Evolutionary conservation across 108 stramenopile species (phyloP).

Genomic region (Pseudonitzschia multiseries): DNA sequence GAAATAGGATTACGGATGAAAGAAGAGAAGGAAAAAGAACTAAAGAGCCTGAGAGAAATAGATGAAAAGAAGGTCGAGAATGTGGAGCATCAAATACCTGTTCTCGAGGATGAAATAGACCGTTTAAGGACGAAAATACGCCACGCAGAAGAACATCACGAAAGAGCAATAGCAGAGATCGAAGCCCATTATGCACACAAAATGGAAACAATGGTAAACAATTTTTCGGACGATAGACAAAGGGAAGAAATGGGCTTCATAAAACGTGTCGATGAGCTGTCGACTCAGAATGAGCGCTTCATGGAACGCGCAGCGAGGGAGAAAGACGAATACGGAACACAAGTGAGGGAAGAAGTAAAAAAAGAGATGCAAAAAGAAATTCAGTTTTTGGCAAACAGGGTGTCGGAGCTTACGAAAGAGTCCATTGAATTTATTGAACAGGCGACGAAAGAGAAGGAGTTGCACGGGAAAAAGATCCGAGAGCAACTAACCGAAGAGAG

Average conservation of each 20-base stretch:
- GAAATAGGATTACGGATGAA: slow-evolving; percentile 16
- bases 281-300: slow-evolving; percentile 20
- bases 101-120: slow-evolving; percentile 25
- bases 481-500: slow-evolving; percentile 21
- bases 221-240: slow-evolving; percentile 21
- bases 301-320: slow-evolving; percentile 24
- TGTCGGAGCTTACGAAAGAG: slow-evolving; percentile 17
- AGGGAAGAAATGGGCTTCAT: slow-evolving; percentile 22
- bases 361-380: slow-evolving; percentile 32
- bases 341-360: slow-evolving; percentile 12
- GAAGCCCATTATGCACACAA: slow-evolving; percentile 21
- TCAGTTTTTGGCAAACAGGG: slow-evolving; percentile 10
- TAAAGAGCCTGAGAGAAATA: slow-evolving; percentile 18
- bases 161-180: slow-evolving; percentile 2
- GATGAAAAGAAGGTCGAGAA: slow-evolving; percentile 18
- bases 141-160: slow-evolving; percentile 10
- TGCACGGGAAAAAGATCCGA: slow-evolving; percentile 11
- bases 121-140: slow-evolving; percentile 14
- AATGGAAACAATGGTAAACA: slow-evolving; percentile 25
- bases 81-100: slow-evolving; percentile 13
- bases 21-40: slow-evolving; percentile 23
- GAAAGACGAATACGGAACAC: slow-evolving; percentile 31
- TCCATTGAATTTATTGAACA: slow-evolving; percentile 1
- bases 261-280: slow-evolving; percentile 26
- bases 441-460: slow-evolving; percentile 23